A percentile compares a stretch with the other conserved stretches of the same genome.
phyloP scores from a whole-genome alignment of 495 filamentous ascomycete species.

The Umbilicaria muhlenbergii region DNA sequence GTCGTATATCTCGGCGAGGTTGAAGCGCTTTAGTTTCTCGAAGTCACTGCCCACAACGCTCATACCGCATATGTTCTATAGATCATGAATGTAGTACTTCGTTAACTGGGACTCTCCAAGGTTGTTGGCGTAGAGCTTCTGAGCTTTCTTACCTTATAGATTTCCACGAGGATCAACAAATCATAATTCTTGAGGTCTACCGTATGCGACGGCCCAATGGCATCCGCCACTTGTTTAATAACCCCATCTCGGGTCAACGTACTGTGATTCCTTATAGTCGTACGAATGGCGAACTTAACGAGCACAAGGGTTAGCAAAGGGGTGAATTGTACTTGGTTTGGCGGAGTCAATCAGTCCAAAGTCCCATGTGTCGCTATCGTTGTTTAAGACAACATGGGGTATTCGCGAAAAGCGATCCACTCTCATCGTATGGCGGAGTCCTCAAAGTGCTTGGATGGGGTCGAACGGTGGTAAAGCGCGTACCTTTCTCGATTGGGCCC shows the following conservation, averaged over 20 bases:
- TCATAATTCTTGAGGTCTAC: conserved; percentile 76
- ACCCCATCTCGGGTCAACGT: conserved; percentile 56
- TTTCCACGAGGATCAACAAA: conserved; percentile 70
- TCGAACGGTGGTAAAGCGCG: not conserved
- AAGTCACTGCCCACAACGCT: conserved; percentile 58
- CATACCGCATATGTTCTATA: conserved; percentile 61
- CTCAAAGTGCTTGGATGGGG: too few relatives aligned
- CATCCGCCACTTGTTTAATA: conserved; percentile 63
- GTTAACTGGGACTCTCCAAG: not conserved
- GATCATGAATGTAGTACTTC: conserved; percentile 1
- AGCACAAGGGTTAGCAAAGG: conserved; percentile 4
- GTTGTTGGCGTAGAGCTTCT: not conserved
- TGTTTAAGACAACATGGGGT: too few relatives aligned
- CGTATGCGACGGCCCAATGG: conserved; percentile 52
- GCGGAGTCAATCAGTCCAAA: not conserved
- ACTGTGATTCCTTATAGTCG: conserved; percentile 63
- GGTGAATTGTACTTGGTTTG: not conserved
- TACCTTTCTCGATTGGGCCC: conserved; percentile 31
- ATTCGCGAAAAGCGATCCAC: too few relatives aligned
- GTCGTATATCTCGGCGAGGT: conserved; percentile 50
- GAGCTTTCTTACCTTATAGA: conserved; percentile 57
- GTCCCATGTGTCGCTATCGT: not conserved
- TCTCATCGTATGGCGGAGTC: too few relatives aligned
- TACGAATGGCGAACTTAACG: conserved; percentile 75
- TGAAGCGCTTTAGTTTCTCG: conserved; percentile 54